phyloP scores from a whole-genome alignment of 257 asterid species.

The Cruciata laevipes region DNA sequence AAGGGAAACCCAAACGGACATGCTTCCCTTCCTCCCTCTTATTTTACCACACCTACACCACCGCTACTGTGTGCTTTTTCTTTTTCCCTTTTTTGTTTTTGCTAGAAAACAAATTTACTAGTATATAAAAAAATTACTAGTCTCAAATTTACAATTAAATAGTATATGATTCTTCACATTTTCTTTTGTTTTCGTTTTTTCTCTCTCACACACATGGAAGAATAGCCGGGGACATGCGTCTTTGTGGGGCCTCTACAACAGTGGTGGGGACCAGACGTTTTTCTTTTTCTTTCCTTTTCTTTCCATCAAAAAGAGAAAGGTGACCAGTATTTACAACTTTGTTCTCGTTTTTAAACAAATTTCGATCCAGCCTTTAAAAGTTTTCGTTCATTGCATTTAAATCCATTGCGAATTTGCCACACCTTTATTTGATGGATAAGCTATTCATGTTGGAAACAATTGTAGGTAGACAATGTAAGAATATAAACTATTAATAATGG shows the following conservation, averaged over 20 bases:
- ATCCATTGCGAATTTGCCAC: not conserved
- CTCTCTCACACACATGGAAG: not conserved
- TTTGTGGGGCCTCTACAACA: not conserved
- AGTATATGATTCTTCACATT: not conserved
- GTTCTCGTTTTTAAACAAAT: too few species aligned
- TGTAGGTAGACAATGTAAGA: too few species aligned
- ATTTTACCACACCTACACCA: slow-evolving; percentile 1
- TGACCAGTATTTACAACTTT: not conserved
- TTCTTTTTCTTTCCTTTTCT: not conserved
- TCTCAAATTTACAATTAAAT: too few species aligned
- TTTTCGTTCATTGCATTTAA: not conserved
- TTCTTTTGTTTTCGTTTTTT: not conserved
- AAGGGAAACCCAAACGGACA: slow-evolving; percentile 7
- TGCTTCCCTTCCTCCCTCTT: not conserved
- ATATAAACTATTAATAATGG: too few species aligned
- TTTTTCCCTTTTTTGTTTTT: not conserved
- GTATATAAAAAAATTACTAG: too few species aligned
- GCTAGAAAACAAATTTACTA: too few species aligned
- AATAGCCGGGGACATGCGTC: not conserved
- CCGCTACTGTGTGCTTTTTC: not conserved
- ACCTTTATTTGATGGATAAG: not conserved
- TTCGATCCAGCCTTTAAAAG: not conserved
- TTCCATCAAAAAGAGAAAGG: not conserved
- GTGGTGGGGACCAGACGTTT: slow-evolving; percentile 5
- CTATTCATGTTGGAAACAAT: too few species aligned